Evolutionary conservation across 2,329 filamentous ascomycete genomes (phyloP).

Genomic region (Paecilomyces dactylethromorphus): DNA sequence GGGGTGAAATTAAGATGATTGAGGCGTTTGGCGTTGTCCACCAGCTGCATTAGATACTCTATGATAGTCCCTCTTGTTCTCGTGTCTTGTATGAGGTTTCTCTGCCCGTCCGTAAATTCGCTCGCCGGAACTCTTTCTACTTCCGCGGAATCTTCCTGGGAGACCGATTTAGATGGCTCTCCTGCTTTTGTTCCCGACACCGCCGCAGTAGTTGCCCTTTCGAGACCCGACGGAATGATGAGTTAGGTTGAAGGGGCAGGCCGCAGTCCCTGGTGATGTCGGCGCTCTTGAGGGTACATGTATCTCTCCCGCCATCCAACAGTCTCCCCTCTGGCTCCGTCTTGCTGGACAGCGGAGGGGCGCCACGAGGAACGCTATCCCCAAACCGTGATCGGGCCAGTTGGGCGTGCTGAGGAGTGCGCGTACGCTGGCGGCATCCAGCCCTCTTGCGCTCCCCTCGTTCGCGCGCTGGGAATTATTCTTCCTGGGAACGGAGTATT

Average conservation of each 20-base stretch:
- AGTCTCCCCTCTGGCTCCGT: not conserved
- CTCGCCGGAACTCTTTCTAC: not conserved
- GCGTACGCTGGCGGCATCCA: slow-evolving; percentile 7
- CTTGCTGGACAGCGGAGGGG: slow-evolving; percentile 4
- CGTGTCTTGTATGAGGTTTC: not conserved
- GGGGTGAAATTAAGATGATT: slow-evolving; percentile 1
- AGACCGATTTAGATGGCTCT: not conserved
- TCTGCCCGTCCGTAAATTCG: not conserved
- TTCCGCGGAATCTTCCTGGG: not conserved
- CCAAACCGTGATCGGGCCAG: slow-evolving; percentile 4
- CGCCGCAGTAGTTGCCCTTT: not conserved
- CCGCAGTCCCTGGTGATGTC: not conserved
- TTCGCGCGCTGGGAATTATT: too few species aligned
- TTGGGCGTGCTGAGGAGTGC: slow-evolving; percentile 19
- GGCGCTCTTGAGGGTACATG: too few species aligned
- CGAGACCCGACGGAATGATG: not conserved
- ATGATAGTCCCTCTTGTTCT: not conserved
- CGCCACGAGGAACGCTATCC: slow-evolving; percentile 19
- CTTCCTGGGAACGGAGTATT: too few species aligned
- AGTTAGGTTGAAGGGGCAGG: not conserved
- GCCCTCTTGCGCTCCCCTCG: not conserved
- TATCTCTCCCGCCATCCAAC: too few species aligned
- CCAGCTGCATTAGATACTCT: not conserved
- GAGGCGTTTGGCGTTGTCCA: slow-evolving; percentile 2
- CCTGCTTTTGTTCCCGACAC: not conserved